Evolutionary conservation across 1,284 basidiomycete species (phyloP).

Genomic region (Pseudozyma sp.): DNA sequence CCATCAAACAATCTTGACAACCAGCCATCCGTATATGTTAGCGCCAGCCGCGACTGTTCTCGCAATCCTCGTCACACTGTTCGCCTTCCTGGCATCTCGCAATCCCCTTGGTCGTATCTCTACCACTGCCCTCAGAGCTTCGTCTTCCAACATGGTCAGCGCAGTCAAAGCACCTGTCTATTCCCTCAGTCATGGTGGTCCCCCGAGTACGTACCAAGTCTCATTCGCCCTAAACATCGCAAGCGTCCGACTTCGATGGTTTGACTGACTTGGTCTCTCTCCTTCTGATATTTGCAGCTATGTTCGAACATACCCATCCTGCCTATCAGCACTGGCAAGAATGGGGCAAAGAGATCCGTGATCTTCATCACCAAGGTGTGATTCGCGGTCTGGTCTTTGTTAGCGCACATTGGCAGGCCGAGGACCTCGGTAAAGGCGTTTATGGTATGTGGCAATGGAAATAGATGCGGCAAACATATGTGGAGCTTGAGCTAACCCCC

Average conservation of each 20-base stretch:
- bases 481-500: background rate
- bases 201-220: slow-evolving; percentile 61
- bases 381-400: slow-evolving; percentile 70
- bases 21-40: slow-evolving; percentile 9
- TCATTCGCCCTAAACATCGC: background rate
- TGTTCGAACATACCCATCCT: slow-evolving; percentile 68
- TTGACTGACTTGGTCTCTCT: too few species aligned
- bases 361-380: slow-evolving; percentile 40
- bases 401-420: slow-evolving; percentile 71
- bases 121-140: background rate
- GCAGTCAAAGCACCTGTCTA: slow-evolving; percentile 37
- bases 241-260: background rate
- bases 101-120: background rate
- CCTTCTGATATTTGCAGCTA: slow-evolving; percentile 28
- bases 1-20: background rate
- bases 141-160: slow-evolving; percentile 13
- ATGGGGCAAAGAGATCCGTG: slow-evolving; percentile 67
- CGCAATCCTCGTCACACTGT: slow-evolving; percentile 10
- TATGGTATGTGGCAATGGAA: slow-evolving; percentile 21
- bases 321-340: slow-evolving; percentile 70
- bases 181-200: slow-evolving; percentile 66
- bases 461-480: background rate
- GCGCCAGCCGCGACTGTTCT: slow-evolving; percentile 7
- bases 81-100: slow-evolving; percentile 16
- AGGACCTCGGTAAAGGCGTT: slow-evolving; percentile 59